Conservation (phyloP, 2,329 filamentous ascomycete species). For the Nothophoma quercina region DNA sequence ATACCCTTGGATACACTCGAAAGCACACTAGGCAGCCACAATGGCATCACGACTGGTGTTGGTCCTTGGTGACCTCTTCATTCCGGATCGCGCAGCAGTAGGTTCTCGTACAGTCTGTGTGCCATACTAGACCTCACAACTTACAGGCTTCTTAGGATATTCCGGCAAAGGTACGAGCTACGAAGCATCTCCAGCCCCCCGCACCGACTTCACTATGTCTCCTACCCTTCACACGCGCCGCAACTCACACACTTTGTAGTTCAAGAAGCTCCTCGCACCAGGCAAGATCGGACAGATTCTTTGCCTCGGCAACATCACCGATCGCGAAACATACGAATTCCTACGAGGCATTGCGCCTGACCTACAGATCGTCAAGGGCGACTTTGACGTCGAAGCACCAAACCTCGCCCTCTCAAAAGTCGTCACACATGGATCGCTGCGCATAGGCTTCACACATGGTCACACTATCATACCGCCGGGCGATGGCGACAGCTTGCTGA, state of each 20-base stretch:
- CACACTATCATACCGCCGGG: constrained; percentile 75
- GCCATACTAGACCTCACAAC: constrained; percentile 43
- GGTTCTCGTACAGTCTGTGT: constrained; percentile 21
- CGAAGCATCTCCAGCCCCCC: background rate
- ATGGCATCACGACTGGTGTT: constrained; percentile 54
- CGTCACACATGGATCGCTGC: constrained; percentile 71
- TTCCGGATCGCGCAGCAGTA: constrained; percentile 53
- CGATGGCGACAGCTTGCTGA: constrained; percentile 71
- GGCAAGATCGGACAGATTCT: constrained; percentile 67
- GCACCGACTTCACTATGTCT: background rate
- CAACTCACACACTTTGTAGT: constrained; percentile 35
- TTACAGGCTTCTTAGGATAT: constrained; percentile 52
- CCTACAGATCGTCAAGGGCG: constrained; percentile 73
- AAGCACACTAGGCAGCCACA: constrained; percentile 22
- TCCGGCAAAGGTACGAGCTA: constrained; percentile 48
- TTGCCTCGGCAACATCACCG: constrained; percentile 66
- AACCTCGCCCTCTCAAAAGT: constrained; percentile 72
- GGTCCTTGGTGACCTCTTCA: constrained; percentile 53
- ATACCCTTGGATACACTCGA: background rate
- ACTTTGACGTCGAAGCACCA: constrained; percentile 73
- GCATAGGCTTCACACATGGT: constrained; percentile 75
- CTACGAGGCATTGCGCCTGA: constrained; percentile 65
- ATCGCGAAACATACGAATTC: constrained; percentile 65
- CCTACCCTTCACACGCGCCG: background rate
- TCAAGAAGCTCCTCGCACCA: constrained; percentile 65